Evolutionary conservation across 768 basidiomycete genomes (phyloP).

Genomic region (Termitomyces sp.): DNA sequence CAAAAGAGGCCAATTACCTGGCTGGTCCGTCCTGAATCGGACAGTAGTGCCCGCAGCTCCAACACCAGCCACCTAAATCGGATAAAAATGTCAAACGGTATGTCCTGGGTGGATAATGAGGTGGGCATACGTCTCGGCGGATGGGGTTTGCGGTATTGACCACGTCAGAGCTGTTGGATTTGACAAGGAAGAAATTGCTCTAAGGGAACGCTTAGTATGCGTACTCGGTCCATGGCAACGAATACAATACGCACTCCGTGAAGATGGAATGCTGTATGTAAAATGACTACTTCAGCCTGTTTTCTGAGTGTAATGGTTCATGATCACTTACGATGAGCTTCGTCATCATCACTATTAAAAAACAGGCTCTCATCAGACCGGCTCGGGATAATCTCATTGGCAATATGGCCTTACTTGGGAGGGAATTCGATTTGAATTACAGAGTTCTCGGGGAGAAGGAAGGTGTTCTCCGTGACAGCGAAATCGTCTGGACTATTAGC

Average conservation of each 20-base stretch:
- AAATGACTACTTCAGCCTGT: neutral
- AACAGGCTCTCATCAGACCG: neutral
- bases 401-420: slow-evolving; percentile 13
- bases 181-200: slow-evolving; percentile 37
- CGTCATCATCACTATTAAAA: slow-evolving; percentile 20
- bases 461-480: slow-evolving; percentile 32
- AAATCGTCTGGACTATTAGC: slow-evolving; percentile 24
- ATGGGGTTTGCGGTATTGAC: slow-evolving; percentile 48
- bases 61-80: slow-evolving; percentile 13
- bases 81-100: neutral
- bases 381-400: too few species aligned
- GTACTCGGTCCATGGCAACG: neutral
- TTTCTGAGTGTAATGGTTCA: neutral
- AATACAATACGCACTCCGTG: slow-evolving; percentile 21
- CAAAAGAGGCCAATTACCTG: slow-evolving; percentile 29
- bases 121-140: slow-evolving; percentile 17
- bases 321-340: slow-evolving; percentile 22
- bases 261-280: slow-evolving; percentile 28
- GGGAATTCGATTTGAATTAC: slow-evolving; percentile 36
- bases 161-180: slow-evolving; percentile 26
- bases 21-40: slow-evolving; percentile 53
- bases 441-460: slow-evolving; percentile 32
- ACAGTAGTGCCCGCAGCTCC: slow-evolving; percentile 28
- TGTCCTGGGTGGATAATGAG: neutral
- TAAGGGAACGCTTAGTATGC: slow-evolving; percentile 8